Base-by-base conservation (phyloP, 2,329 filamentous ascomycete genomes). In the Aspergillus sp. region DNA sequence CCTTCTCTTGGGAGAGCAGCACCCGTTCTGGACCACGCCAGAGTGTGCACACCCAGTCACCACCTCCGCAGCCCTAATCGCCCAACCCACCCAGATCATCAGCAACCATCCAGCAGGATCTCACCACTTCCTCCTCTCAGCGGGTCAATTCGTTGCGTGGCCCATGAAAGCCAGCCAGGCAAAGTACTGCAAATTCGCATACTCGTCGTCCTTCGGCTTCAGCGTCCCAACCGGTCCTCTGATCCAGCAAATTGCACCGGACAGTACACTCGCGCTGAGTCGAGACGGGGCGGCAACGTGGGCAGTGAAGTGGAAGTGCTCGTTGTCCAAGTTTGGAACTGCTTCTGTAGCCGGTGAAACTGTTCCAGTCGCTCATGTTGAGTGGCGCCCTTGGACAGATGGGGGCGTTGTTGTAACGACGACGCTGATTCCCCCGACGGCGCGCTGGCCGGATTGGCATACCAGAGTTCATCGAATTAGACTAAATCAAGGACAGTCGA, bases 181-280 rank as follows among this genome's bases (percentile, higher is more conserved):
- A 6, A 80, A 80, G 49, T 80, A 80, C 59, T 70, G 70, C 61
- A 80, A 79, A 56, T 79, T 80, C 47, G 77, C 77, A 4, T 80
- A 82, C 62, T 81, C 79, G 0, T 81, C 79, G 0, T 65, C 75
- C 0, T 81, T 81, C 40, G 74, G 71, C 0, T 81, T 81, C 60
- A 75, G 73, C 53, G 74, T 77, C 2, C 73, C 74, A 1, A 75
- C 71, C 0, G 74, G 73, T 0, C 21, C 40, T 9, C 37, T 63
- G n/a, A 43, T 64, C 9, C 56, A 60, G 51, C 60, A 62, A 35
- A 23, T 62, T 21, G 60, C 57, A n/a, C 53, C 54, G 19, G 47
- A 58, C 49, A 55, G 19, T 40, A 54, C 45, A 2, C 56, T 58
- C 15, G 44, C 51, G 3, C n/a, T 58, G 8, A 58, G 56, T 31